These are phyloP conservation scores for Fraxinus ornus DNA, from an alignment of 305 asterid genomes.

Conservation along the genomic window DNA sequence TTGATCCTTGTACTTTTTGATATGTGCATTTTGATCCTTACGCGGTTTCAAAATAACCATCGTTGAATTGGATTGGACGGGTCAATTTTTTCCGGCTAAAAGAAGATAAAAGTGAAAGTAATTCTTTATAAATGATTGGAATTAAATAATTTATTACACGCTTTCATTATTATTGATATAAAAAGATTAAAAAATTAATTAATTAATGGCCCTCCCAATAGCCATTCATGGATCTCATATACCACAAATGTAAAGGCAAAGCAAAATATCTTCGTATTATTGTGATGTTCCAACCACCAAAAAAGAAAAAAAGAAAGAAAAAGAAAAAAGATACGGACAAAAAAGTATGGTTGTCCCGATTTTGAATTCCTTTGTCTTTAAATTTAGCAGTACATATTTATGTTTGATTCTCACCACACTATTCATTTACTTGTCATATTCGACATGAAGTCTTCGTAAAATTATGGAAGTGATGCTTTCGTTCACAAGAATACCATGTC, in stretches of 20 bases:
- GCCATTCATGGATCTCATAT: constrained; percentile 1
- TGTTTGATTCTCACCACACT: background rate
- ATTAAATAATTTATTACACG: background rate
- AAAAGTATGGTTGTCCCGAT: background rate
- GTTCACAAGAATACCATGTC: background rate
- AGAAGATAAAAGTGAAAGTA: background rate
- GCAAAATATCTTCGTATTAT: background rate
- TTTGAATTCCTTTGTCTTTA: background rate
- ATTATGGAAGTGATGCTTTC: background rate
- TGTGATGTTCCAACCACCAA: background rate
- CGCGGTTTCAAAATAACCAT: background rate
- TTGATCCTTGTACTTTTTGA: background rate
- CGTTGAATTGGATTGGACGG: background rate
- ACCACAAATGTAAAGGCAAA: background rate
- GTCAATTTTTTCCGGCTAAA: background rate
- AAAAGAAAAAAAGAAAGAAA: background rate
- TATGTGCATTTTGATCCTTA: background rate
- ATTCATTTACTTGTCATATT: background rate
- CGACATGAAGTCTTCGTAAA: background rate
- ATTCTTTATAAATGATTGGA: background rate
- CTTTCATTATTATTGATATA: background rate
- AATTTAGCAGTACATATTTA: background rate
- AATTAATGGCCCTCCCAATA: constrained; percentile 19
- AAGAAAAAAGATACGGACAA: background rate
- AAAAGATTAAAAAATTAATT: background rate